Base-by-base conservation (phyloP, 192 early-diverging fungal genomes). In the Geranomyces michiganensis region DNA sequence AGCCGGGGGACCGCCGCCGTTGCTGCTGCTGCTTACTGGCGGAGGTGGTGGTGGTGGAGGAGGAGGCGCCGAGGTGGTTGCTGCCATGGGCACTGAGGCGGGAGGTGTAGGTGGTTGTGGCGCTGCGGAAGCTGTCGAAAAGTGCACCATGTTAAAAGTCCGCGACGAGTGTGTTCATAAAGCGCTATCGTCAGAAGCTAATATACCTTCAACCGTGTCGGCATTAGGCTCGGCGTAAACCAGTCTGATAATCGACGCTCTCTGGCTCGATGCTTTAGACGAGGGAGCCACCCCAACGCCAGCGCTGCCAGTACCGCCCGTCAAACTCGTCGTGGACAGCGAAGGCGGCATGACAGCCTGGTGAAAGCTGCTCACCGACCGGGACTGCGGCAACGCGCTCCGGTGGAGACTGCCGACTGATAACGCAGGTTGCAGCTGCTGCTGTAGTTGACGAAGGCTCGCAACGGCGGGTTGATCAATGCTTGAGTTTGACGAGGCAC, bases 41-140 rank as follows among this genome's bases (percentile, higher is more conserved):
- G 70, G 36, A 56, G 55, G 51, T 10, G 69, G 70, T 15, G 62
- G 41, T 26, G 64, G 47, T 12, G 68, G 63, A 9, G 32, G 47
- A 3, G 63, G 63, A 65, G 22, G 2, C 36, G 63, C 22, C 14
- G 58, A 32, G 5, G 58, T 26, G 58, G 30, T 26, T 41, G 36
- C 36, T 41, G 10, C 5, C 36, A 41, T 41, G 3, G 36, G 36
- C 10, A 10, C 5, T 41, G 36, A 10, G 10, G 36, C 36, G 5
- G 36, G 36, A 41, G 36, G 36, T 3, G 36, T 41, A 10, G 36
- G 36, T 10, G 36, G 36, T 41, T 41, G 36, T 10, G 36, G 10
- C 10, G 5, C 36, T 10, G 36, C 36, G 10, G 36, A 10, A 41
- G 36, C 36, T 41, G 36, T 41, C 36, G 10, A 41, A 41, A 41